Evolutionary conservation across 805 yeast genomes (phyloP).

Genomic region (Ascoidea asiatica): DNA sequence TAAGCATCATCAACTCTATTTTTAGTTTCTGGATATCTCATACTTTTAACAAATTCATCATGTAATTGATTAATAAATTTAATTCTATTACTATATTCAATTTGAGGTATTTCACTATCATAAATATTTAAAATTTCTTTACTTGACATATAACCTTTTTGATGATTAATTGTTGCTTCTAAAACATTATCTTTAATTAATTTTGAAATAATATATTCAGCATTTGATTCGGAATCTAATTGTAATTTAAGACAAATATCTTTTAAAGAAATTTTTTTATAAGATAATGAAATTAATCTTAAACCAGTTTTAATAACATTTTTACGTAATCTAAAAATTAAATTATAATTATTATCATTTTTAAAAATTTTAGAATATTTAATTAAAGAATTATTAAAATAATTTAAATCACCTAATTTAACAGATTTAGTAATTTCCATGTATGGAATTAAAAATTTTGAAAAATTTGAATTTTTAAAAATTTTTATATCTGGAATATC

Average conservation of each 20-base stretch:
- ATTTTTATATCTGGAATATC: slow-evolving; percentile 85
- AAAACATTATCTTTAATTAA: slow-evolving; percentile 96
- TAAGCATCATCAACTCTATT: neutral
- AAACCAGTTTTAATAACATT: slow-evolving; percentile 97
- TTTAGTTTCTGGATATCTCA: slow-evolving; percentile 67
- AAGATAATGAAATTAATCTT: slow-evolving; percentile 80
- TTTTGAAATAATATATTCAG: slow-evolving; percentile 93
- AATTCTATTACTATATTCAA: slow-evolving; percentile 84
- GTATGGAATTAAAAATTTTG: slow-evolving; percentile 62
- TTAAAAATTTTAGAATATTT: slow-evolving; percentile 49
- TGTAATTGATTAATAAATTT: slow-evolving; percentile 81
- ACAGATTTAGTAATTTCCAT: slow-evolving; percentile 84
- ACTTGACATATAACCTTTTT: slow-evolving; percentile 82
- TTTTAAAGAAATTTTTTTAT: slow-evolving; percentile 78
- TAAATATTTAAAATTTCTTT: slow-evolving; percentile 78
- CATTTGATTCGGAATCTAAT: slow-evolving; percentile 87
- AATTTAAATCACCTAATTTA: slow-evolving; percentile 74
- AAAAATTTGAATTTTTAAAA: slow-evolving; percentile 53
- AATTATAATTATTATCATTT: slow-evolving; percentile 68
- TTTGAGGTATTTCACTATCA: slow-evolving; percentile 78
- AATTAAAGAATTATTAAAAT: slow-evolving; percentile 59
- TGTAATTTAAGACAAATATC: slow-evolving; percentile 90
- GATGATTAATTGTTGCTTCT: slow-evolving; percentile 88
- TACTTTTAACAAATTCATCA: slow-evolving; percentile 84
- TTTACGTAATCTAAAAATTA: slow-evolving; percentile 83